Base-by-base conservation (phyloP, 73 alveolate genomes). In the Paramecium pentaurelia region DNA sequence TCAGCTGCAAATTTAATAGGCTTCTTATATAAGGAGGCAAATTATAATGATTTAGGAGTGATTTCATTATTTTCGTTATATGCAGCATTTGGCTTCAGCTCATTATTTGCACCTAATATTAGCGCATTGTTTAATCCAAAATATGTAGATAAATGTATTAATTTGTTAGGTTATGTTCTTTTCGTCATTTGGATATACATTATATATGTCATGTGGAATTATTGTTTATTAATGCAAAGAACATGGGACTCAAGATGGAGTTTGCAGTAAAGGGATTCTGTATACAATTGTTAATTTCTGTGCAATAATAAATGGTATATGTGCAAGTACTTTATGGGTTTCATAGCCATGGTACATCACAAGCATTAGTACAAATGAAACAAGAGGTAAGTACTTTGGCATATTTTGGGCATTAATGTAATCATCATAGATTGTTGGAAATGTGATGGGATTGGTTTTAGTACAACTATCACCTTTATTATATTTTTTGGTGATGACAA, bases 391-490 rank as follows among this genome's bases (percentile, higher is more conserved):
- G 58, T 89, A 71, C 22, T 45, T 38, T 71, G 94, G 94, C 14
- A 89, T 71, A 18, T 89, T 89, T 49, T 89, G 94, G 94, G 94
- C 92, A 47, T 37, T 89, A 16, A 71, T 71, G 90, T 60, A 89
- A 47, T 77, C 92, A 10, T 71, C 92, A 42, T 71, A 89, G 58
- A 89, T 89, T 44, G 60, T 89, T 1, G 94, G 94, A 18, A 89
- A 89, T 22, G 58, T 71, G 9, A 8, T 89, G 75, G 94, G 92
- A 45, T 32, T 83, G 32, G 68, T 89, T 45, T 47, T 89, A n/a
- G 77, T 87, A 36, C 77, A 59, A 68, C 54, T 45, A 36, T 71
- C 77, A n/a, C 40, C 58, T 6, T 27, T 89, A 18, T 12, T 40
- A 25, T 89, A 89, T 89, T 89, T 89, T 73, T 40, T 89, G 7